A percentile compares a stretch with the other conserved stretches of the same genome.
Evolutionary conservation across 345 rosid genomes (phyloP).

Genomic region (Salix suchowensis): DNA sequence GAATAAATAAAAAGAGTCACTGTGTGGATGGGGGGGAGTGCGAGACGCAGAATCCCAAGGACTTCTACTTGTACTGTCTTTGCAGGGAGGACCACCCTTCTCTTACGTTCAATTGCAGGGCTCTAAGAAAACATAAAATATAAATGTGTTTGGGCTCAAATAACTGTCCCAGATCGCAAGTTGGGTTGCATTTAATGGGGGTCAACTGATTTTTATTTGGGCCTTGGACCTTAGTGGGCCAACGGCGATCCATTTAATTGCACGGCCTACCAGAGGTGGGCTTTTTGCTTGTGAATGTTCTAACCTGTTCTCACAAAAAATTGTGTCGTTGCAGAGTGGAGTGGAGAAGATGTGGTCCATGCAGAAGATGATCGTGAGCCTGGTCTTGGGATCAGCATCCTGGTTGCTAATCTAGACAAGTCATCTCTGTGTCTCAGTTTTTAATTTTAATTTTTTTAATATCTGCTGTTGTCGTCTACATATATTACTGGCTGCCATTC

Average conservation of each 20-base stretch:
- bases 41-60: slow-evolving; percentile 21
- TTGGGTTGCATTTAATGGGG: not conserved
- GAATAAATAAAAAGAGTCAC: not conserved
- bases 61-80: not conserved
- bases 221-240: not conserved
- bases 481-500: slow-evolving; percentile 23
- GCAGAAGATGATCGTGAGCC: slow-evolving; percentile 30
- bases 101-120: not conserved
- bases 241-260: too few relatives aligned
- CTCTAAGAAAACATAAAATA: not conserved
- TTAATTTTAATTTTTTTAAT: not conserved
- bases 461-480: not conserved
- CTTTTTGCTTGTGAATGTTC: not conserved
- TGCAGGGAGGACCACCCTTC: not conserved
- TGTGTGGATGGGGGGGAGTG: not conserved
- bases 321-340: slow-evolving; percentile 42
- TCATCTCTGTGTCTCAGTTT: not conserved
- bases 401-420: slow-evolving; percentile 34
- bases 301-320: not conserved
- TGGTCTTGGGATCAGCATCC: slow-evolving; percentile 33
- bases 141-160: not conserved
- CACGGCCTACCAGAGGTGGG: not conserved
- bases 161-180: not conserved
- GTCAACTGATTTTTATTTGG: not conserved
- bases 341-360: slow-evolving; percentile 30